These are phyloP conservation scores for Phylloporus arenicola DNA, from an alignment of 768 basidiomycete genomes.

Conservation along the genomic window DNA sequence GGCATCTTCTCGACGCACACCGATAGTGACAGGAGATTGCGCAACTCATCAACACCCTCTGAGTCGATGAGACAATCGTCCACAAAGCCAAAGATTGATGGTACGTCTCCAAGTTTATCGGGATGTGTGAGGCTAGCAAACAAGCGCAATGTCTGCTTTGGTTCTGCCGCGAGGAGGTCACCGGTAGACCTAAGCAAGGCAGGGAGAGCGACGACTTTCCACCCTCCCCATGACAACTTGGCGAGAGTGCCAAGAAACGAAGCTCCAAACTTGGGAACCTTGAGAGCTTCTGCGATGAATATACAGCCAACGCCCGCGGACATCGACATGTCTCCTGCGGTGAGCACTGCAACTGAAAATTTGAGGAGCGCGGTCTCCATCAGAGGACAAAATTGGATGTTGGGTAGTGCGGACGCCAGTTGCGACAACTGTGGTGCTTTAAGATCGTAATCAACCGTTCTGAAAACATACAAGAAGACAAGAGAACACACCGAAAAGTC, in stretches of 20 bases:
- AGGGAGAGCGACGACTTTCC: conserved; percentile 65
- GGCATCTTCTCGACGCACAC: conserved; percentile 45
- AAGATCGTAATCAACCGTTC: not conserved
- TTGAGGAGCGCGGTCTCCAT: conserved; percentile 30
- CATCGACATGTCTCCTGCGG: conserved; percentile 39
- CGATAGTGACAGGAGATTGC: conserved; percentile 50
- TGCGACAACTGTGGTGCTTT: conserved; percentile 35
- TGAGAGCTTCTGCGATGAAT: conserved; percentile 32
- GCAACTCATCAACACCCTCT: conserved; percentile 47
- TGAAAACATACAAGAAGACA: not conserved
- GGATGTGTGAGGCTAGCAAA: conserved; percentile 43
- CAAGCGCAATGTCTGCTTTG: conserved; percentile 40
- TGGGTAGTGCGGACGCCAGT: conserved; percentile 29
- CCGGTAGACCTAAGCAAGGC: conserved; percentile 48
- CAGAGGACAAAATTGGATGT: conserved; percentile 23
- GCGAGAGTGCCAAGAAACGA: conserved; percentile 57
- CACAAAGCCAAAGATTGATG: conserved; percentile 46
- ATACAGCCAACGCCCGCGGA: conserved; percentile 40
- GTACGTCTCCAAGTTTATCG: conserved; percentile 52
- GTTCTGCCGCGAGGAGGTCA: conserved; percentile 42
- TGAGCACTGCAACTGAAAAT: conserved; percentile 33
- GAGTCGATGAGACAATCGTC: conserved; percentile 32
- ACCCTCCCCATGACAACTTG: conserved; percentile 69
- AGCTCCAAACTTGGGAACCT: conserved; percentile 39
- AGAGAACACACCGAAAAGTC: conserved; percentile 56